A percentile compares a stretch with the other conserved stretches of the same genome.
Conservation (phyloP, 208 protist genomes). For the Trypanosoma lewisi region DNA sequence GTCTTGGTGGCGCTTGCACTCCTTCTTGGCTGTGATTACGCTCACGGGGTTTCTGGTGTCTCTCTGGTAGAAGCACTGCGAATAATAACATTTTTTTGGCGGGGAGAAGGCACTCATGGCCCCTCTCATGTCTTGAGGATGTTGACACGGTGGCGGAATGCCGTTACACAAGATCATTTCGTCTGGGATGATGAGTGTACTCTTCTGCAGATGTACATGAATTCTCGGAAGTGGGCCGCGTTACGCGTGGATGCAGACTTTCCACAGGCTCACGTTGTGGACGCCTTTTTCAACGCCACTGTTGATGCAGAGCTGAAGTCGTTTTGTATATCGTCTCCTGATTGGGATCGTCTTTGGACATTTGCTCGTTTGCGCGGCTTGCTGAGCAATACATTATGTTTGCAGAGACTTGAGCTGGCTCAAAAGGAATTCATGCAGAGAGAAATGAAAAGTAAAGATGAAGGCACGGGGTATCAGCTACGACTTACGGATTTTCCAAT, state of each 20-base stretch:
- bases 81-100: conserved; percentile 58
- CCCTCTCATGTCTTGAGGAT: conserved; percentile 30
- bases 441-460: conserved; percentile 5
- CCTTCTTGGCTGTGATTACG: conserved; percentile 96
- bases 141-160: conserved; percentile 43
- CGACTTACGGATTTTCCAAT: conserved; percentile 52
- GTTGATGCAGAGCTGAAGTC: conserved; percentile 47
- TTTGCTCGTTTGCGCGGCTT: conserved; percentile 59
- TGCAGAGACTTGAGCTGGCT: conserved; percentile 59
- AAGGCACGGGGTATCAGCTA: conserved; percentile 26
- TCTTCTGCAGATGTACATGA: conserved; percentile 40
- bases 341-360: conserved; percentile 59
- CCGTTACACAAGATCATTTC: conserved; percentile 5
- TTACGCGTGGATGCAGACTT: conserved; percentile 38
- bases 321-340: conserved; percentile 39
- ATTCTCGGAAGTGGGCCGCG: conserved; percentile 40
- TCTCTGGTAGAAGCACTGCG: conserved; percentile 68
- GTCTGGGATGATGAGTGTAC: conserved; percentile 41
- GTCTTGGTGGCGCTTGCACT: conserved; percentile 89
- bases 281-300: conserved; percentile 59
- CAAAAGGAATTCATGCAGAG: conserved; percentile 38
- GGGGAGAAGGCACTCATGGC: conserved; percentile 1
- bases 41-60: conserved; percentile 87
- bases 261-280: conserved; percentile 37
- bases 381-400: conserved; percentile 43